Percentiles rank a stretch among this genome's conserved stretches.
phyloP scores from a whole-genome alignment of 768 basidiomycete genomes.

The Tremella mesenterica region DNA sequence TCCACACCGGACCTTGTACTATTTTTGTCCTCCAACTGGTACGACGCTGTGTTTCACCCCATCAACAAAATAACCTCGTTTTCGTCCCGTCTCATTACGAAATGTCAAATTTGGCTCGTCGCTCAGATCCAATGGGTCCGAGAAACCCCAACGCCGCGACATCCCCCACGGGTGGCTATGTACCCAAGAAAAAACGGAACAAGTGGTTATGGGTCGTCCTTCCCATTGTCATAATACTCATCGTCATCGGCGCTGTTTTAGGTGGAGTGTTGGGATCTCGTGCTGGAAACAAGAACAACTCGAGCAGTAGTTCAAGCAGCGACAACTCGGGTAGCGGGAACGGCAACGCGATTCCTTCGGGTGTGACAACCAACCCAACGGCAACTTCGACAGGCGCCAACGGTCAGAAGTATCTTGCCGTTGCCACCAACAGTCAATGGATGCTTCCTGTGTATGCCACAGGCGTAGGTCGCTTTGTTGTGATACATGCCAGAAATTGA shows the following conservation, averaged over 20 bases:
- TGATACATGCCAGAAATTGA: neutral
- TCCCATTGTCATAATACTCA: constrained; percentile 36
- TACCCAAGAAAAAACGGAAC: constrained; percentile 32
- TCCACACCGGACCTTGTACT: neutral
- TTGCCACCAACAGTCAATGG: constrained; percentile 63
- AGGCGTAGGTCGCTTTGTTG: constrained; percentile 54
- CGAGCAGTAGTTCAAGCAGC: constrained; percentile 7
- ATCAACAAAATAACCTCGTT: neutral
- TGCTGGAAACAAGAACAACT: constrained; percentile 37
- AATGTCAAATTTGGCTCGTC: neutral
- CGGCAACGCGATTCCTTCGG: constrained; percentile 1
- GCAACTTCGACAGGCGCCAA: constrained; percentile 38
- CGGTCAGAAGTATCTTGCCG: constrained; percentile 52
- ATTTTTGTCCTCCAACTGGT: neutral
- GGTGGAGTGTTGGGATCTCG: constrained; percentile 71
- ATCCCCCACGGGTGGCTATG: constrained; percentile 10
- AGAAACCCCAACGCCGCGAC: constrained; percentile 29
- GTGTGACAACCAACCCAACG: constrained; percentile 18
- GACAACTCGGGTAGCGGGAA: neutral
- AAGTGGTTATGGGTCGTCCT: constrained; percentile 47
- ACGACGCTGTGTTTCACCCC: neutral
- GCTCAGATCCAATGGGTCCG: constrained; percentile 33
- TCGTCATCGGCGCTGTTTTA: constrained; percentile 48
- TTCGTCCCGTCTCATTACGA: neutral
- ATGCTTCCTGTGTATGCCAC: constrained; percentile 79